phyloP scores from a whole-genome alignment of 2,329 filamentous ascomycete species.

The Thielaviopsis euricoi region DNA sequence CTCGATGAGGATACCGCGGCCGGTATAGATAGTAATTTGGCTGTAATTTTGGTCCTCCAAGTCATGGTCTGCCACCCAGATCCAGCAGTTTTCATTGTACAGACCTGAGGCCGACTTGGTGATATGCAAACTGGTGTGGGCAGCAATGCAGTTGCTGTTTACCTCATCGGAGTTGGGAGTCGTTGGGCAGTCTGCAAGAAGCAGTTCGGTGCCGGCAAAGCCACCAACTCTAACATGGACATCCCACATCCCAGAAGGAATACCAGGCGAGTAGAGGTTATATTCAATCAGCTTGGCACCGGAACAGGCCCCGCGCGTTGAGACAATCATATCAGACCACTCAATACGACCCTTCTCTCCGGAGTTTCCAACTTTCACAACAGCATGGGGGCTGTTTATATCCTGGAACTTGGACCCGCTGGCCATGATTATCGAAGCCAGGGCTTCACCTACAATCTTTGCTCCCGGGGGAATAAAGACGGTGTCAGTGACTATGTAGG shows the following conservation, averaged over 20 bases:
- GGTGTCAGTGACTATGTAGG: conserved; percentile 43
- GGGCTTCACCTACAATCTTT: conserved; percentile 44
- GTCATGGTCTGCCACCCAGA: conserved; percentile 37
- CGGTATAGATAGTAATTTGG: conserved; percentile 34
- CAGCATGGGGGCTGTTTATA: conserved; percentile 40
- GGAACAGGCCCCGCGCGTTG: conserved; percentile 46
- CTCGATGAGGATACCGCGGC: conserved; percentile 33
- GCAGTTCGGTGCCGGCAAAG: conserved; percentile 50
- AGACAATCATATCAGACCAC: conserved; percentile 55
- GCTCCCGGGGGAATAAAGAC: conserved; percentile 29
- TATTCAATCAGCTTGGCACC: conserved; percentile 59
- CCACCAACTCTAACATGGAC: conserved; percentile 63
- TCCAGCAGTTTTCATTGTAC: conserved; percentile 29
- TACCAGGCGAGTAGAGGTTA: conserved; percentile 39
- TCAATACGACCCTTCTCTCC: conserved; percentile 52
- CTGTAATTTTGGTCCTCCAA: conserved; percentile 31
- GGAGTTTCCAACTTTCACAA: conserved; percentile 47
- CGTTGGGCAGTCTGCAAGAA: conserved; percentile 51
- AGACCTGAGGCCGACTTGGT: conserved; percentile 23
- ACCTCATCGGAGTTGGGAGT: conserved; percentile 17
- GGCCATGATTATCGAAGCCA: conserved; percentile 36
- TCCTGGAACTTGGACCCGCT: conserved; percentile 39
- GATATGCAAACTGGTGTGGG: conserved; percentile 28
- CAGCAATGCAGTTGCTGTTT: conserved; percentile 23
- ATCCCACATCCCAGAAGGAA: conserved; percentile 51